phyloP scores from a whole-genome alignment of 306 rosid genomes.

The Cucumis melo region DNA sequence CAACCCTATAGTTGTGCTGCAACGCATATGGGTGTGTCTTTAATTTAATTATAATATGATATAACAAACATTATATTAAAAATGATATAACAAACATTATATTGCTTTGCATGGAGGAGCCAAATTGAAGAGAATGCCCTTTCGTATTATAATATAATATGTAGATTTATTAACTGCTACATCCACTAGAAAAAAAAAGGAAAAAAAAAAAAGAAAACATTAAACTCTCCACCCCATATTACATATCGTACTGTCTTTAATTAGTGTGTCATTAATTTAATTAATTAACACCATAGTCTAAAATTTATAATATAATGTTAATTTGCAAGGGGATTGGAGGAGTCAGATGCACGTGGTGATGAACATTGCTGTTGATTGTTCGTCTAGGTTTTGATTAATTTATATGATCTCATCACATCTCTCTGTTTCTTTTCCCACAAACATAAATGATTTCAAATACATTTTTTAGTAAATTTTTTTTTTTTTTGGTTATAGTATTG shows the following conservation, averaged over 20 bases:
- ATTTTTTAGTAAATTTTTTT: neutral
- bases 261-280: neutral
- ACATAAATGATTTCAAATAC: neutral
- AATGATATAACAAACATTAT: too few relatives aligned
- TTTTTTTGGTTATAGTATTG: neutral
- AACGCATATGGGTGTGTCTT: neutral
- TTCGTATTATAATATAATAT: neutral
- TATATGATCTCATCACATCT: neutral
- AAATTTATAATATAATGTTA: neutral
- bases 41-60: neutral
- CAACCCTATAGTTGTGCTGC: neutral
- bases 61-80: neutral
- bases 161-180: neutral
- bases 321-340: neutral
- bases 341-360: neutral
- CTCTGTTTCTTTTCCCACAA: neutral
- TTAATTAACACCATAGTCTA: neutral
- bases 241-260: neutral
- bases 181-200: neutral
- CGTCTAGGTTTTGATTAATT: neutral
- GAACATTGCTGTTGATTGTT: neutral
- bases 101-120: neutral
- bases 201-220: neutral
- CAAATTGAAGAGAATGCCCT: neutral
- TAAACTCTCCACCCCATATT: too few relatives aligned